Base-by-base conservation (phyloP, 495 filamentous ascomycete species). In the Penicillium lividum region DNA sequence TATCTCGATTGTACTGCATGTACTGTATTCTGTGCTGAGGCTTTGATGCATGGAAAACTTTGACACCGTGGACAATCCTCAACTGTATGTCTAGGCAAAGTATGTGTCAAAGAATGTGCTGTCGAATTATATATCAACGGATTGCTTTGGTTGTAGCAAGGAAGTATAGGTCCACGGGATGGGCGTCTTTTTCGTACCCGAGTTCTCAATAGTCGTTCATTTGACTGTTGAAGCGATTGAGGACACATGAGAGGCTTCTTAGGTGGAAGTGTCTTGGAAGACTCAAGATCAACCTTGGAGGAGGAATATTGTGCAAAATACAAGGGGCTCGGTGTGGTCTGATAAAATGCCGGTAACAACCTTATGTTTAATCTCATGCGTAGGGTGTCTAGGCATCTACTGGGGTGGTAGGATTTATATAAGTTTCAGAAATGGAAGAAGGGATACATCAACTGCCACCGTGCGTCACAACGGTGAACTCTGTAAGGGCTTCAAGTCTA, bases 101-200 rank as follows among this genome's bases (percentile, higher is more conserved):
- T 51, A 31, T 70, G 67, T 28, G 67, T 70, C 45, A 70, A 61
- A 5, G 67, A 70, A 16, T 70, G 67, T 5, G 61, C 53, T 18
- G 57, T 51, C 10, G 57, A 57, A 28, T 49, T 22, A 30, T 53
- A 57, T 9, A 68, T 58, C 16, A 63, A 57, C 11, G 67, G 67
- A 46, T 70, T 70, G 9, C 51, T 11, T 8, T 65, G 54, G 42
- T 54, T 61, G 36, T 68, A 70, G 53, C 49, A 64, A 5, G 64
- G 61, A 48, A 64, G 55, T 15, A 28, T 13, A 27, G 43, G 18
- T 25, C 43, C 43, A 27, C 43, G 18, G 2, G 43, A 27, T 45
- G n/a, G 5, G 11, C 3, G 16, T 46, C 43, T 46, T 46, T 9
- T 27, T 46, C 43, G 7, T 10, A 6, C 27, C 30, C 30, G 28